phyloP scores from a whole-genome alignment of 768 basidiomycete species.

The Coprinopsis marcescibilis region DNA sequence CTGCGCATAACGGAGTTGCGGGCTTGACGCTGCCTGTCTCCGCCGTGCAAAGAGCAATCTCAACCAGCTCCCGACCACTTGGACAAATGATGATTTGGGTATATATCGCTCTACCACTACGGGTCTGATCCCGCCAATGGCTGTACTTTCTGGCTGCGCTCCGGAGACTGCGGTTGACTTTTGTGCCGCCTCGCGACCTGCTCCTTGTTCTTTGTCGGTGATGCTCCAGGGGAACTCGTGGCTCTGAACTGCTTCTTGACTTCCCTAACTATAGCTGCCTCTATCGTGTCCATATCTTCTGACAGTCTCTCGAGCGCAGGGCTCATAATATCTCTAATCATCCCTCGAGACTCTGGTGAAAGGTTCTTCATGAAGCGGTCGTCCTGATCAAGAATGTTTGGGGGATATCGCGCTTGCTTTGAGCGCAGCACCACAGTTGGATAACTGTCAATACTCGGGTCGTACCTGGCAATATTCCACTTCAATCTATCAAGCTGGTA shows the following conservation, averaged over 20 bases:
- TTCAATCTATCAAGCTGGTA: slow-evolving; percentile 31
- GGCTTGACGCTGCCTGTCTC: no score
- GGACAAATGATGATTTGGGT: no score
- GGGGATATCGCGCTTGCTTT: slow-evolving; percentile 35
- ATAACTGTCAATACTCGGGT: slow-evolving; percentile 18
- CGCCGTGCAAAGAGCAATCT: no score
- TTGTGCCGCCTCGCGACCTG: no score
- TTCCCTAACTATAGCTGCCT: slow-evolving; percentile 28
- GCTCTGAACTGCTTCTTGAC: slow-evolving; percentile 27
- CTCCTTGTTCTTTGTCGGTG: no score
- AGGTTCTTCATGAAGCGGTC: slow-evolving; percentile 30
- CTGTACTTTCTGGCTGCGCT: no score
- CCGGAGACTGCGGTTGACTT: no score
- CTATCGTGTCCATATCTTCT: slow-evolving; percentile 33
- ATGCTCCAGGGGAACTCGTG: no score
- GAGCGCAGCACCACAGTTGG: slow-evolving; percentile 24
- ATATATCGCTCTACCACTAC: no score
- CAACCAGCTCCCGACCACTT: no score
- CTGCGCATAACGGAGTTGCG: no score
- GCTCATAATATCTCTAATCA: slow-evolving; percentile 28
- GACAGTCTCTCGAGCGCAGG: slow-evolving; percentile 28
- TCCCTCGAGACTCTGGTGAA: slow-evolving; percentile 29
- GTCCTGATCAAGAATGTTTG: slow-evolving; percentile 24
- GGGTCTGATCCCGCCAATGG: no score
- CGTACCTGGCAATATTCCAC: slow-evolving; percentile 26